Conservation (phyloP, 2,329 filamentous ascomycete genomes). For the Claviceps sp. region DNA sequence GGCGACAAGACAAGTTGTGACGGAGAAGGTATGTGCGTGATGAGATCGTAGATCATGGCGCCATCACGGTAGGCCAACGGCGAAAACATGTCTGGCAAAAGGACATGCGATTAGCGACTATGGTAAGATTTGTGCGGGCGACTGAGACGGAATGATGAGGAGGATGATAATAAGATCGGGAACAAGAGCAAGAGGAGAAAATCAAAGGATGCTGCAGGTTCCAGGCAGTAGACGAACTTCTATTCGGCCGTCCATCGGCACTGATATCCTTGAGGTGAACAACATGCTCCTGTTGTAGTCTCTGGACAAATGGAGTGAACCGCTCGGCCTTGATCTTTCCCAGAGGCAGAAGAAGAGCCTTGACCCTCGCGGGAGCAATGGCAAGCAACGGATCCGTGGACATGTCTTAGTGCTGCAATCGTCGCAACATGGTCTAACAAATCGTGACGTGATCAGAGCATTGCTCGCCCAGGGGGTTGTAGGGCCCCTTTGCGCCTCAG, state of each 20-base stretch:
- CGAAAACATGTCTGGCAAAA: conserved; percentile 73
- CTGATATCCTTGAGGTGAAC: conserved; percentile 77
- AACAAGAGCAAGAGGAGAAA: not conserved
- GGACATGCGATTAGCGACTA: conserved; percentile 10
- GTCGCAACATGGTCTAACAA: conserved; percentile 18
- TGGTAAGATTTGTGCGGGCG: not conserved
- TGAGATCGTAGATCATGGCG: conserved; percentile 77
- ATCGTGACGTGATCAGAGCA: not conserved
- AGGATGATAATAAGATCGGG: not conserved
- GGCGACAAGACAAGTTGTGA: conserved; percentile 71
- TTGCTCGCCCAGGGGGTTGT: not conserved
- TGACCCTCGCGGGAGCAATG: conserved; percentile 80
- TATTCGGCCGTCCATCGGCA: conserved; percentile 70
- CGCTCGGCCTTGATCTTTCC: conserved; percentile 73
- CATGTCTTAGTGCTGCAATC: conserved; percentile 49
- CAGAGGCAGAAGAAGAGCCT: conserved; percentile 73
- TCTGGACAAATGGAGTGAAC: conserved; percentile 65
- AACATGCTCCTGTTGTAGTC: conserved; percentile 66
- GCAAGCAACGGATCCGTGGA: conserved; percentile 80
- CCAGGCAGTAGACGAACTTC: conserved; percentile 40
- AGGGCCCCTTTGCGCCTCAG: not conserved
- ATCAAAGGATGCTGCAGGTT: not conserved
- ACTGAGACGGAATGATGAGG: not conserved
- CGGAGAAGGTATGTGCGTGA: conserved; percentile 64
- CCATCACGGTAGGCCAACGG: conserved; percentile 78